Conservation (phyloP, 2,329 filamentous ascomycete species). For the Albifimbria verrucaria region DNA sequence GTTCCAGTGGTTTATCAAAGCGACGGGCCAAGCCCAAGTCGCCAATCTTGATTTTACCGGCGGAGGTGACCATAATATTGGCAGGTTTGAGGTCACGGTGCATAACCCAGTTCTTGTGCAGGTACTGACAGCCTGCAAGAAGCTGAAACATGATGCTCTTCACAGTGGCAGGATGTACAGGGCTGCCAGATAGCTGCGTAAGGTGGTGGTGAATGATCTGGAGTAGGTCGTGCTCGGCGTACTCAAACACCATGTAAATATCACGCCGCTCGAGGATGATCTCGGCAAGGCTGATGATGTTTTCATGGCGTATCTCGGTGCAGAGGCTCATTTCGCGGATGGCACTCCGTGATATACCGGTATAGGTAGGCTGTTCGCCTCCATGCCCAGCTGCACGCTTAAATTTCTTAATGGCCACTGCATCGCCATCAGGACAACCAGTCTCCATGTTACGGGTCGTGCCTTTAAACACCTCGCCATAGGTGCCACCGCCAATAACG, state of each 20-base stretch:
- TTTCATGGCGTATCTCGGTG: constrained; percentile 82
- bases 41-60: constrained; percentile 88
- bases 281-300: constrained; percentile 87
- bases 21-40: constrained; percentile 91
- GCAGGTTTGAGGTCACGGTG: constrained; percentile 96
- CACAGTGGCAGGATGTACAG: constrained; percentile 83
- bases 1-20: constrained; percentile 90
- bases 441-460: constrained; percentile 50
- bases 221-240: constrained; percentile 92
- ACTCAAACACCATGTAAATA: constrained; percentile 99
- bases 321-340: constrained; percentile 97
- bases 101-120: constrained; percentile 95
- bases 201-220: constrained; percentile 98
- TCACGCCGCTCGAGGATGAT: constrained; percentile 98
- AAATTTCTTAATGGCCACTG: constrained; percentile 99
- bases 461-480: constrained; percentile 97
- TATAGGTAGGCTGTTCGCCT: constrained; percentile 90
- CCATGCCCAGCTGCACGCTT: constrained; percentile 99
- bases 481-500: constrained; percentile 97
- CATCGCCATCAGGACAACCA: constrained; percentile 56
- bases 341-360: constrained; percentile 94
- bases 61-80: constrained; percentile 95
- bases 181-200: constrained; percentile 82
- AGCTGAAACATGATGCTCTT: constrained; percentile 96
- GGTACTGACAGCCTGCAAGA: constrained; percentile 88